Evolutionary conservation across 2,329 filamentous ascomycete species (phyloP), one percentile per base, ranked within the genome.

Genomic region (Fusarium beomiforme): DNA sequence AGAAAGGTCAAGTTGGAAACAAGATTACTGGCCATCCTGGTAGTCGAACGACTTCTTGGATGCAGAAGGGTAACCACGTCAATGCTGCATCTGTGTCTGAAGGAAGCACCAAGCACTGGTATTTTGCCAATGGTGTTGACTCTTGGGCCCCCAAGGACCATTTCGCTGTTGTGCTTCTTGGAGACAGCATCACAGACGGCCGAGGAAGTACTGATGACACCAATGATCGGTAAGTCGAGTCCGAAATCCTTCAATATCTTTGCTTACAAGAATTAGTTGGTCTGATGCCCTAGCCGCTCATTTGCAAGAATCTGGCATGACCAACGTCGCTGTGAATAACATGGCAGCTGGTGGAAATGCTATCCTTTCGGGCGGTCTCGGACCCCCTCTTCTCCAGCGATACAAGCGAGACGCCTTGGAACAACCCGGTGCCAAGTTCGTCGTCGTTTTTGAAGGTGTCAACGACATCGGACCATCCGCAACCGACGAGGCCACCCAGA

Each of bases 31-130:
- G 69, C 4, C 69, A 71, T 24, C 69, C 69, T 17, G 69, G 69
- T 5, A 71, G 69, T 8, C 56, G 69, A 11, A 71, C 69, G 14
- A 71, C 69, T 4, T 71, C 69, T 8, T 71, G 69, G 69, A 71
- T 71, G 51, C 49, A 59, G 14, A 61, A 37, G 9, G 69, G 69
- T 1, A 69, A 71, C 21, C 68, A 53, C 17, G 44, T 71, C 6
- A 55, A 69, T n/a, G 59, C 59, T 14, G 41, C 69, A 14, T 71
- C 64, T n/a, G 44, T 71, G 17, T 61, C 68, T 6, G 55, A 43
- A 8, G 64, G 59, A 23, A 71, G 69, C 10, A 69, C 69, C 19
- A 54, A 46, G 2, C 69, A 71, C 37, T 71, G 69, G 69, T 71
- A 71, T 21, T 71, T 71, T 46, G 68, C 59, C 1, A 71, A 54